A percentile compares a stretch with the other conserved stretches of the same genome.
Evolutionary conservation across 2,329 filamentous ascomycete species (phyloP).

Genomic region (Clarireedia paspali): DNA sequence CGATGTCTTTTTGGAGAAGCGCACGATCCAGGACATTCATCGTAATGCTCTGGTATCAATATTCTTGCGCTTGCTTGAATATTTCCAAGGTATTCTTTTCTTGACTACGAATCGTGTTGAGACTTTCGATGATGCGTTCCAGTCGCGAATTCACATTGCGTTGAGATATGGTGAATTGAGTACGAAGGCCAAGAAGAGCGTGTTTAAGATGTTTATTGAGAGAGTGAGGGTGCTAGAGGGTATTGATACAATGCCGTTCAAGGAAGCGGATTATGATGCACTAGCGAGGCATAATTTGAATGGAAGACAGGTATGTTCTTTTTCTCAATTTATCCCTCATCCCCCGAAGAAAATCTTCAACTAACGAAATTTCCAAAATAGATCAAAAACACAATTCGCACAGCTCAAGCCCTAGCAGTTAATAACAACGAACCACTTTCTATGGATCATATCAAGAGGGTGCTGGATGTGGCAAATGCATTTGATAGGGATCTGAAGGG

Average conservation of each 20-base stretch:
- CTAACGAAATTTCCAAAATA: constrained; percentile 32
- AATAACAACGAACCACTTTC: constrained; percentile 63
- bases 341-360: neutral
- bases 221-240: constrained; percentile 60
- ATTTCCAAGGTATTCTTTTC: constrained; percentile 87
- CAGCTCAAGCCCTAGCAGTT: constrained; percentile 73
- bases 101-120: constrained; percentile 82
- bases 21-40: constrained; percentile 75
- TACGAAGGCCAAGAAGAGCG: constrained; percentile 62
- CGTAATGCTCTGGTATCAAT: constrained; percentile 81
- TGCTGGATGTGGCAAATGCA: constrained; percentile 75
- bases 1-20: constrained; percentile 76
- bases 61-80: constrained; percentile 80
- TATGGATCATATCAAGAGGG: constrained; percentile 73
- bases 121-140: constrained; percentile 87
- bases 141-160: constrained; percentile 79
- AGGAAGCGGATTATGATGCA: constrained; percentile 57
- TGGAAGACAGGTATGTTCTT: constrained; percentile 49
- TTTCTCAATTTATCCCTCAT: neutral
- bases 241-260: constrained; percentile 51
- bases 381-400: constrained; percentile 85
- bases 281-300: constrained; percentile 64
- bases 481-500: constrained; percentile 82
- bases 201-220: constrained; percentile 80
- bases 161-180: constrained; percentile 72